A percentile compares a stretch with the other conserved stretches of the same genome.
Evolutionary conservation across 176 grass and related monocot genomes (phyloP).

Genomic region (Oryza rufipogon): DNA sequence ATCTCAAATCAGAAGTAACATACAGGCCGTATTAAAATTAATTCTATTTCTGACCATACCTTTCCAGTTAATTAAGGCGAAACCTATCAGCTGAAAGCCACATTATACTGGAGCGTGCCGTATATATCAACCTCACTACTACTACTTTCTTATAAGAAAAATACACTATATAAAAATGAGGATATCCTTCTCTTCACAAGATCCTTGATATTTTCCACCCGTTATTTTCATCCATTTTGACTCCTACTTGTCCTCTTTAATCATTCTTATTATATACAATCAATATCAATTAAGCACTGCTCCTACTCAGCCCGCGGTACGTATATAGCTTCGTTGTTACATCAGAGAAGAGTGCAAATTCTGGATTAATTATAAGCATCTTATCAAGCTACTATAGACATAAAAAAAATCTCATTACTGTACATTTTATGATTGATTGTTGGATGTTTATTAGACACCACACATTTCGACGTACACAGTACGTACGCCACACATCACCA

Average conservation of each 20-base stretch:
- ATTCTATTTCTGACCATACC: not conserved
- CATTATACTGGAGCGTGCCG: not conserved
- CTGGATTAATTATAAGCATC: too few species aligned
- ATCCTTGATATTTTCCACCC: conserved; percentile 9
- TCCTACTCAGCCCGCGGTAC: too few species aligned
- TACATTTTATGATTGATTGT: too few species aligned
- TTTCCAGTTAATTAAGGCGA: not conserved
- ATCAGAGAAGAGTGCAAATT: too few species aligned
- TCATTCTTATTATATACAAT: too few species aligned
- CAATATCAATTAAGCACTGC: too few species aligned
- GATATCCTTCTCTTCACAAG: not conserved
- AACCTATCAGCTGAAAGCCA: not conserved
- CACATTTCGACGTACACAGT: too few species aligned
- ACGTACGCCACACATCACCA: too few species aligned
- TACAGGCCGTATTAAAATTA: not conserved
- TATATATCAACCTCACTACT: not conserved
- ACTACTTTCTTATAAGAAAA: not conserved
- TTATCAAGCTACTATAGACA: too few species aligned
- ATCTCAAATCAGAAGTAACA: not conserved
- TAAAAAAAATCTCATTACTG: too few species aligned
- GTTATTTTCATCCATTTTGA: not conserved
- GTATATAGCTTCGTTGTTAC: too few species aligned
- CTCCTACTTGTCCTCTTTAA: not conserved
- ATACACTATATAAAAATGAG: not conserved
- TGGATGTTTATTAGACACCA: too few species aligned